A percentile compares a stretch with the other conserved stretches of the same genome.
Evolutionary conservation across 2,329 filamentous ascomycete species (phyloP).

Genomic region (Fusarium tjaetaba): DNA sequence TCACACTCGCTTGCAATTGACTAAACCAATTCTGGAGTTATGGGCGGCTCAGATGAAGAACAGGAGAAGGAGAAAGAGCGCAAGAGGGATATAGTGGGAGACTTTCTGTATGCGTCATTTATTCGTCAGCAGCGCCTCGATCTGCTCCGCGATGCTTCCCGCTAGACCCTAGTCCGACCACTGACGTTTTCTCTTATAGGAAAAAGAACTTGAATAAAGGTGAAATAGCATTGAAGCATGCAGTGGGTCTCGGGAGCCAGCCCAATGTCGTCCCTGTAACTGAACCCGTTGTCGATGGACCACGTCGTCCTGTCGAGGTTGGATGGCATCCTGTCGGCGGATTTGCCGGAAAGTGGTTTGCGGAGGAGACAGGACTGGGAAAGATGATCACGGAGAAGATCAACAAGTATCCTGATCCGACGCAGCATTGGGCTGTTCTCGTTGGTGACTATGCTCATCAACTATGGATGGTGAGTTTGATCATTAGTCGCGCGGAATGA

Average conservation of each 20-base stretch:
- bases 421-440: slow-evolving; percentile 69
- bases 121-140: background rate
- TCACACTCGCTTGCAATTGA: background rate
- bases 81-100: slow-evolving; percentile 47
- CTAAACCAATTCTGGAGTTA: background rate
- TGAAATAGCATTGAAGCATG: slow-evolving; percentile 50
- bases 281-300: slow-evolving; percentile 44
- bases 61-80: slow-evolving; percentile 37
- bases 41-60: slow-evolving; percentile 24
- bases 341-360: slow-evolving; percentile 66
- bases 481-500: accelerated
- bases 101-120: slow-evolving; percentile 48
- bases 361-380: slow-evolving; percentile 64
- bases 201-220: slow-evolving; percentile 49
- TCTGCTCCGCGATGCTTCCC: background rate
- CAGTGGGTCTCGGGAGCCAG: slow-evolving; percentile 45
- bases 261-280: slow-evolving; percentile 48
- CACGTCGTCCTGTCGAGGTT: slow-evolving; percentile 56
- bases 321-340: slow-evolving; percentile 69
- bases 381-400: slow-evolving; percentile 66
- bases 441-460: slow-evolving; percentile 66
- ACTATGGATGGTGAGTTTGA: slow-evolving; percentile 65
- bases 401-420: slow-evolving; percentile 65
- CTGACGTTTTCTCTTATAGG: slow-evolving; percentile 28
- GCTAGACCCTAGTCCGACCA: background rate